Base-by-base conservation (phyloP, 352 stramenopile species). In the Phytopythium boreale region DNA sequence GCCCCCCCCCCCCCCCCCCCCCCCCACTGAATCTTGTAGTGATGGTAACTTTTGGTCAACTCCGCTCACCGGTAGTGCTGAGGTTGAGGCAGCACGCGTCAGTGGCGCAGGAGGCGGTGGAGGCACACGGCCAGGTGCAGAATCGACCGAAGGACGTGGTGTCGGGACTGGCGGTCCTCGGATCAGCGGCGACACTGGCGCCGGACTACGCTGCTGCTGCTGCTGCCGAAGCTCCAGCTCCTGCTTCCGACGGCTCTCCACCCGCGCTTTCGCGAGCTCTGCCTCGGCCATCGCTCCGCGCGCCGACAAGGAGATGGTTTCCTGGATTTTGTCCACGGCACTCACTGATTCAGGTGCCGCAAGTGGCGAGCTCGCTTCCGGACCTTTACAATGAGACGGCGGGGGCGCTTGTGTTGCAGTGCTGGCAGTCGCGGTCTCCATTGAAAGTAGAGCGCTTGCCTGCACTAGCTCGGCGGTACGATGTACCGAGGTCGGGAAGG, bases 231-330 rank as follows among this genome's bases (percentile, higher is more conserved):
- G 34, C 57, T 90, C 82, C 9, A 70, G 64, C 37, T 90, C 79
- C 57, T 81, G 74, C 60, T 87, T 89, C 19, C 83, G 74, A 0
- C 84, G 73, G 15, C 59, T 78, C 65, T 91, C 84, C 19, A 93
- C 80, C 9, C 84, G 79, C 27, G 75, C 69, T 60, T 85, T 88
- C 10, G 84, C 82, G 53, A 93, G 75, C 63, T 93, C 80, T 8
- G 84, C 84, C 66, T 93, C 84, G 7, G 73, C 77, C 24, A 85
- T 63, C 4, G 84, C 84, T 11, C 82, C 80, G 61, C 90, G 88
- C 20, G 72, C 71, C 14, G 78, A 87, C 6, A 77, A 66, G 14
- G 66, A 70, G 9, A 89, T 68, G 4, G 75, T 79, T 57, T 78
- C 43, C 29, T 84, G 71, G 8, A 66, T 62, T 46, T 74, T 84